These are phyloP conservation scores for Trichoderma erinaceum DNA, from an alignment of 495 filamentous ascomycete species.

Conservation along the genomic window DNA sequence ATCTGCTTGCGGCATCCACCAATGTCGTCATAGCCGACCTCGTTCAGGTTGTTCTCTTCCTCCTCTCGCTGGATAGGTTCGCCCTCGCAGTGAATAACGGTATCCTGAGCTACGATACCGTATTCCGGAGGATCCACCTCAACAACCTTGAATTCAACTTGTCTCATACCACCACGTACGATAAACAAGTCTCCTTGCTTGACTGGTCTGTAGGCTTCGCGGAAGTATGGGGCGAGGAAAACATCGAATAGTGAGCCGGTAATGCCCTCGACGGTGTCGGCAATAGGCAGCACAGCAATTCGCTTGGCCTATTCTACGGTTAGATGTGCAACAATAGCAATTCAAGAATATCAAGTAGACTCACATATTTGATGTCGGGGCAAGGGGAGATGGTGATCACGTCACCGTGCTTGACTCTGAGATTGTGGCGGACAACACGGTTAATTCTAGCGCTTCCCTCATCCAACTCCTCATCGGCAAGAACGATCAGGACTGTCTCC, in stretches of 20 bases:
- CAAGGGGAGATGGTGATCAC: conserved; percentile 96
- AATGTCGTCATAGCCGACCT: conserved; percentile 98
- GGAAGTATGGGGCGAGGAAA: conserved; percentile 98
- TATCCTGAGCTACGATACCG: conserved; percentile 97
- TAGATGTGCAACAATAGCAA: not conserved
- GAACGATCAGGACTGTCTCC: conserved; percentile 94
- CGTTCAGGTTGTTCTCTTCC: conserved; percentile 97
- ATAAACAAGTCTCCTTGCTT: conserved; percentile 96
- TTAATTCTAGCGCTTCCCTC: conserved; percentile 95
- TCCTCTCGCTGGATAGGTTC: conserved; percentile 98
- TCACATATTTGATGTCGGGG: conserved; percentile 99
- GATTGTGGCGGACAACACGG: conserved; percentile 95
- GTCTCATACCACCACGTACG: conserved; percentile 93
- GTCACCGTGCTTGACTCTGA: conserved; percentile 96
- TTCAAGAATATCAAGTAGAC: conserved; percentile 27
- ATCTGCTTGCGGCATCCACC: conserved; percentile 99
- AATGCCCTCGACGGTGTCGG: conserved; percentile 94
- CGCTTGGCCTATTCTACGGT: conserved; percentile 74
- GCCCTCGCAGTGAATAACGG: conserved; percentile 97
- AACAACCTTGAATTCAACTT: conserved; percentile 98
- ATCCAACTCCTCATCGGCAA: conserved; percentile 96
- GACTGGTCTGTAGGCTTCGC: conserved; percentile 94
- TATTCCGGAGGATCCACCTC: conserved; percentile 98
- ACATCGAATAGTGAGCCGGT: conserved; percentile 98
- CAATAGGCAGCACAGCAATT: conserved; percentile 96